phyloP scores from a whole-genome alignment of 495 filamentous ascomycete species.

The Evansstolkia leycettana region DNA sequence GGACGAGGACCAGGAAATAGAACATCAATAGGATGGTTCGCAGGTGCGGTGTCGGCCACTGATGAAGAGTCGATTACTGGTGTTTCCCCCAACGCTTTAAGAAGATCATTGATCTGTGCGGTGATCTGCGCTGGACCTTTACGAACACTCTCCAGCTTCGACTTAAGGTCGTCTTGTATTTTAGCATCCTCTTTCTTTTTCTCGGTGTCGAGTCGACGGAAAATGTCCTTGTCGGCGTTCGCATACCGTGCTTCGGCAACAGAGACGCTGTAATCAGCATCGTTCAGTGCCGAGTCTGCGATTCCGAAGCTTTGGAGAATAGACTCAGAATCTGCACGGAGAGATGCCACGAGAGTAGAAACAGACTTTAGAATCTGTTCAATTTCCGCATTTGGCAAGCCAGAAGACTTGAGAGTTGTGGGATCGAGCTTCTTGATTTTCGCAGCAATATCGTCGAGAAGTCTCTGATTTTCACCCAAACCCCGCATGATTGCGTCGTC shows the following conservation, averaged over 20 bases:
- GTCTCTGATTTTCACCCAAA: conserved; percentile 38
- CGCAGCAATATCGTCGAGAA: conserved; percentile 34
- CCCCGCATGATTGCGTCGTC: conserved; percentile 40
- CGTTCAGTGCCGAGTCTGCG: conserved; percentile 37
- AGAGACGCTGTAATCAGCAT: conserved; percentile 41
- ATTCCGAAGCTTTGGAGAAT: conserved; percentile 36
- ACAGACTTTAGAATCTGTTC: conserved; percentile 34
- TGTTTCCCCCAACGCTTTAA: conserved; percentile 16
- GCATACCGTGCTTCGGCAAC: conserved; percentile 39
- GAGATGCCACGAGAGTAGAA: conserved; percentile 26
- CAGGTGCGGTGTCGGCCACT: conserved; percentile 3
- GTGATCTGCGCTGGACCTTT: conserved; percentile 27
- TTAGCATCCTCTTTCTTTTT: conserved; percentile 40
- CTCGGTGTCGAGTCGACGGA: conserved; percentile 32
- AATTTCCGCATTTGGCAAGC: conserved; percentile 26
- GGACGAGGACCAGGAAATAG: conserved; percentile 10
- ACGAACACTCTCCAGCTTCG: conserved; percentile 35
- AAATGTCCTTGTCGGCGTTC: conserved; percentile 29
- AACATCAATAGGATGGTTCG: conserved; percentile 7
- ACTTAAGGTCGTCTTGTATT: conserved; percentile 30
- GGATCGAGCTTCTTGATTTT: conserved; percentile 27
- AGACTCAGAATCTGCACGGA: conserved; percentile 35
- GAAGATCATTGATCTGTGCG: conserved; percentile 17
- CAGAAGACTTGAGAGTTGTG: conserved; percentile 17
- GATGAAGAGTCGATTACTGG: conserved; percentile 10